Evolutionary conservation across 495 filamentous ascomycete genomes (phyloP), one percentile per base, ranked within the genome.

Genomic region (Penicillium maclennaniae): DNA sequence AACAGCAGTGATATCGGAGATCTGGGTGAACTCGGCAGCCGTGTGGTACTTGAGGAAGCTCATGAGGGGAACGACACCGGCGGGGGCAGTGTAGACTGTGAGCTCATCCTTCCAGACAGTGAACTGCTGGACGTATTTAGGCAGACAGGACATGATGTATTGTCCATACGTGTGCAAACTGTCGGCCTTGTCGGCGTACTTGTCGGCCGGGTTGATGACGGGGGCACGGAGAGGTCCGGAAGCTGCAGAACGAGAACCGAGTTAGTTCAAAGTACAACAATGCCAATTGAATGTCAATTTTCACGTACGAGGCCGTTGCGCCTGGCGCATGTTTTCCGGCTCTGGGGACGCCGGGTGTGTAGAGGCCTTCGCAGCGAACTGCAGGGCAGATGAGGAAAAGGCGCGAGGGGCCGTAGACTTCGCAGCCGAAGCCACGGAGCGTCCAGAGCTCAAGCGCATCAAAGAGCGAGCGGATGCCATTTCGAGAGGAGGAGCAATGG

Each of bases 41-140:
- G 95, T 96, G 76, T 97, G 93, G 74, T 93, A 87, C 74, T 97
- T 99, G 58, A 99, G 83, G 78, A 97, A 99, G 60, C 81, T 84
- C 73, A 97, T 89, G 57, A 95, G 86, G 38, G 95, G 93, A 54
- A 95, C 79, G 58, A 97, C 81, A 58, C 89, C 92, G 19, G 87
- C 69, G 6, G 93, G 93, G 38, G 90, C 74, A 63, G 96, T 92
- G 72, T 92, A 93, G 69, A 99, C 89, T 53, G 86, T 88, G 54
- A 99, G 82, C 68, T 99, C 95, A 68, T 99, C 93, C 78, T 99
- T 99, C 95, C 92, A 97, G 27, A 98, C 92, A 37, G 89, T 91
- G 80, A 97, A 97, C 72, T 99, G 95, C 76, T 99, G 95, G 62
- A 99, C 83, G 72, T 96, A 95, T 78, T 96, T 97, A 51, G 95